Percentiles rank a stretch among this genome's conserved stretches.
These are phyloP conservation scores for Zychaea mexicana DNA, from an alignment of 371 early-diverging fungal genomes.

Conservation along the genomic window DNA sequence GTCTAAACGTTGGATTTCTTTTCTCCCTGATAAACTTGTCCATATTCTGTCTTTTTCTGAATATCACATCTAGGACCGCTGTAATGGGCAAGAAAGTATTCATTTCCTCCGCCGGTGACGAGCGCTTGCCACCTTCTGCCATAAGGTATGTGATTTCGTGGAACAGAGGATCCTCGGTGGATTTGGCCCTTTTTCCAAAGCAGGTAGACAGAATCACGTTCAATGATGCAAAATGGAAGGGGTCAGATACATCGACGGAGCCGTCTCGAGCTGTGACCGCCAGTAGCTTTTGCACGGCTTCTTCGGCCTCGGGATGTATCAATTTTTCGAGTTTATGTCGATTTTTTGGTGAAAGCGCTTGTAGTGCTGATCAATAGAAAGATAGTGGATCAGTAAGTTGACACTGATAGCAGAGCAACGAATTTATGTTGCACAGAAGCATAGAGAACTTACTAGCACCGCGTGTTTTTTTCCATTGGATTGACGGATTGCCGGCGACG, in stretches of 20 bases:
- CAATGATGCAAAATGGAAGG: conserved; percentile 10
- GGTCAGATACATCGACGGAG: conserved; percentile 1
- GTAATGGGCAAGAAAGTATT: conserved; percentile 19
- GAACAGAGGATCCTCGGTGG: conserved; percentile 16
- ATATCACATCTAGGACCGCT: conserved; percentile 4
- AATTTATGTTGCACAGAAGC: not conserved
- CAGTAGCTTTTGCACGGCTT: conserved; percentile 1
- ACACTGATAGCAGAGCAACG: too few species aligned
- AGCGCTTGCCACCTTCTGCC: conserved; percentile 2
- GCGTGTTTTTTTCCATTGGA: conserved; percentile 15
- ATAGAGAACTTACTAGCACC: conserved; percentile 7
- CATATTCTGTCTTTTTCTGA: conserved; percentile 2
- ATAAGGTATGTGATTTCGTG: conserved; percentile 5
- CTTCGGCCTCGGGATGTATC: conserved; percentile 2
- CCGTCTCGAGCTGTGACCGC: conserved; percentile 2
- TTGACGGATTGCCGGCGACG: conserved; percentile 5
- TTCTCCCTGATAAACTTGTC: conserved; percentile 4
- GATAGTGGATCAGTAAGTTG: too few species aligned
- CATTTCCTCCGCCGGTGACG: conserved; percentile 13
- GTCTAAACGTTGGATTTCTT: conserved; percentile 9
- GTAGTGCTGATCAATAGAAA: conserved; percentile 2
- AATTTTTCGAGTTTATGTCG: conserved; percentile 1
- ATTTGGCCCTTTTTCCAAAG: conserved; percentile 13
- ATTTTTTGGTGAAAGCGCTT: conserved; percentile 14
- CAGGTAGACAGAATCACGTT: conserved; percentile 12